Evolutionary conservation across 2,329 filamentous ascomycete genomes (phyloP), one percentile per base, ranked within the genome.

Genomic region (Balansia obtecta): DNA sequence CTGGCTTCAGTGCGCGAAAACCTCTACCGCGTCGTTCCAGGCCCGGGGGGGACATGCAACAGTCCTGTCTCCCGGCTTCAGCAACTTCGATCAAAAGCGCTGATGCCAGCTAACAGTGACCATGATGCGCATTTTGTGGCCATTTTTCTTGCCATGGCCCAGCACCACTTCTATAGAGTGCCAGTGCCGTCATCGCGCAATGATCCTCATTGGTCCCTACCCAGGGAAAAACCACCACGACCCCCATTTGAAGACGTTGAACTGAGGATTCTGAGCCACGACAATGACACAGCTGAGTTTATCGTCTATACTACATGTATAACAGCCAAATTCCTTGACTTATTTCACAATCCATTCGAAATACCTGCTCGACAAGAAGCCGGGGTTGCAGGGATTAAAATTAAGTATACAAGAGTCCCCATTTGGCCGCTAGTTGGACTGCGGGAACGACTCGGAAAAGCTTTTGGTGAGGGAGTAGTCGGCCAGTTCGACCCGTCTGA

Each of bases 401-500:
- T 80, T 18, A 65, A 71, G 34, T 72, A 74, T 58, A 65, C 66
- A 2, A 68, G 68, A 8, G 73, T 80, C 2, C 71, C 73, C 0
- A 67, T 75, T 27, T 80, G 75, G 74, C 77, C 77, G 0, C 67
- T 79, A 6, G 58, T 77, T 0, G 77, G 76, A 4, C 67, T 81
- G 7, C 72, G 73, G 52, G 76, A 80, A 59, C 71, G 77, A 6
- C 65, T 81, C 0, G 75, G 74, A 39, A 70, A 70, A 54, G 77
- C 74, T 3, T 63, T 81, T 0, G 76, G 77, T 8, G 60, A 63
- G 16, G 74, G 77, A 3, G 55, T 79, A 12, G 71, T 76, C 4
- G 75, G 75, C 1, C 46, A 52, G 2, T 66, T 71, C 46, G 64
- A 72, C 47, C 52, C 58, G 0, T 59, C 65, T 7, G 59, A 63